Percentiles rank a stretch among this genome's conserved stretches.
Conservation (phyloP, 2,329 filamentous ascomycete genomes). For the Atkinsonella texensis region DNA sequence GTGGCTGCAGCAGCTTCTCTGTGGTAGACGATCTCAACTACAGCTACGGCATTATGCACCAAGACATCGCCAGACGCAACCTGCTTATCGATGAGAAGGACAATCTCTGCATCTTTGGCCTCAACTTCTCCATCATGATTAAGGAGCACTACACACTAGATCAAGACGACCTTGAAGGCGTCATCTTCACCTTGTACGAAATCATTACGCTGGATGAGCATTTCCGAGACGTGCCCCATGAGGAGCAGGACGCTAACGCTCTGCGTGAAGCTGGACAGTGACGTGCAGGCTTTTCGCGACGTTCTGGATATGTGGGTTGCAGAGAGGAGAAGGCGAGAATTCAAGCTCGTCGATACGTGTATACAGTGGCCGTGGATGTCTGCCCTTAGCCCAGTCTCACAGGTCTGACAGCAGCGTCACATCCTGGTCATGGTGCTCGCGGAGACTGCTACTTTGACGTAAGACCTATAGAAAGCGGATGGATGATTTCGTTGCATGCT, state of each 20-base stretch:
- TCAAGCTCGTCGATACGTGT: not conserved
- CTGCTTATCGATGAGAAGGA: conserved; percentile 24
- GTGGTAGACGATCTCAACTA: conserved; percentile 28
- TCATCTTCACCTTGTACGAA: conserved; percentile 23
- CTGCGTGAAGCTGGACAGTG: conserved; percentile 18
- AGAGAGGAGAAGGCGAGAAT: not conserved
- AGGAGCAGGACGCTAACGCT: conserved; percentile 14
- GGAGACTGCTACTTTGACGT: too few species aligned
- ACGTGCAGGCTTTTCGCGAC: conserved; percentile 16
- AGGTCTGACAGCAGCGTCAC: too few species aligned
- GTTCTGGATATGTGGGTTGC: conserved; percentile 16
- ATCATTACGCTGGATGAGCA: conserved; percentile 7
- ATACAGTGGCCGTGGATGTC: not conserved
- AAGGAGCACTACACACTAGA: conserved; percentile 3
- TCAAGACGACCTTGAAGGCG: conserved; percentile 18
- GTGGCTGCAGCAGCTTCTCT: conserved; percentile 24
- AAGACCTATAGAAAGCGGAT: too few species aligned
- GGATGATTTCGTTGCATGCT: too few species aligned
- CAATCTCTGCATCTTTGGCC: conserved; percentile 23
- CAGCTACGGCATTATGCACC: conserved; percentile 23
- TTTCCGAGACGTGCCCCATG: conserved; percentile 12
- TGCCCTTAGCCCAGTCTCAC: too few species aligned
- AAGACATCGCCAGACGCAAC: conserved; percentile 26
- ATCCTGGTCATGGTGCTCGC: too few species aligned
- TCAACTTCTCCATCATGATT: conserved; percentile 17